These are phyloP conservation scores for Pseudogymnoascus sp. DNA, from an alignment of 2,329 filamentous ascomycete species.

Conservation along the genomic window DNA sequence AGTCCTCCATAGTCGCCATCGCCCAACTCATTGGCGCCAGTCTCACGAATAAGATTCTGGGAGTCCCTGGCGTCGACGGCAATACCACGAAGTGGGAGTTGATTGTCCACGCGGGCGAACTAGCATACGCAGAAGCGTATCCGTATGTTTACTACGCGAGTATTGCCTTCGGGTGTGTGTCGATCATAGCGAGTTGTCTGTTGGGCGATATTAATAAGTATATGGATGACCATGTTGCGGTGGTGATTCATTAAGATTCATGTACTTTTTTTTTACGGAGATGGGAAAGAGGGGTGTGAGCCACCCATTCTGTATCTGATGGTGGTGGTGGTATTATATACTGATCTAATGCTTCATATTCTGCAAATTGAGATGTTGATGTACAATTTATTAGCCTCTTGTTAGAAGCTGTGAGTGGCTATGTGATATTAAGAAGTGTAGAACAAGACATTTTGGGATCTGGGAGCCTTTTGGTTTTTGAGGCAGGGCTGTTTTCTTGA, in stretches of 20 bases:
- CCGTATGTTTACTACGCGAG: constrained; percentile 55
- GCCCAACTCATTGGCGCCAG: background rate
- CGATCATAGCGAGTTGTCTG: constrained; percentile 50
- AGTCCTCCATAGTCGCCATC: constrained; percentile 38
- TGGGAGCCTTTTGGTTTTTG: background rate
- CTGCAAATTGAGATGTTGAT: background rate
- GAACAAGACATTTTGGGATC: background rate
- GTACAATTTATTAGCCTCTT: background rate
- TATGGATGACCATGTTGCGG: constrained; percentile 52
- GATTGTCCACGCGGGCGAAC: constrained; percentile 45
- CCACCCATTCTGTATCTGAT: background rate
- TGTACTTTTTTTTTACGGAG: background rate
- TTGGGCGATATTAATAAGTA: constrained; percentile 51
- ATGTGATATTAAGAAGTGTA: background rate
- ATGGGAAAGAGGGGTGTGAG: background rate
- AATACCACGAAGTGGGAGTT: constrained; percentile 42
- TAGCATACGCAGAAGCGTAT: constrained; percentile 50
- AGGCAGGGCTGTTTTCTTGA: background rate
- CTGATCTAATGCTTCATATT: background rate
- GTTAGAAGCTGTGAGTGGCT: background rate
- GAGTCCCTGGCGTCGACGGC: constrained; percentile 45
- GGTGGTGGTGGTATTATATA: background rate
- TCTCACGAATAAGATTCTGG: constrained; percentile 30
- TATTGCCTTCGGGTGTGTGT: constrained; percentile 52
- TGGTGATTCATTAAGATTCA: constrained; percentile 29